phyloP scores from a whole-genome alignment of 2,329 filamentous ascomycete genomes.

The Pseudogymnoascus sp. region DNA sequence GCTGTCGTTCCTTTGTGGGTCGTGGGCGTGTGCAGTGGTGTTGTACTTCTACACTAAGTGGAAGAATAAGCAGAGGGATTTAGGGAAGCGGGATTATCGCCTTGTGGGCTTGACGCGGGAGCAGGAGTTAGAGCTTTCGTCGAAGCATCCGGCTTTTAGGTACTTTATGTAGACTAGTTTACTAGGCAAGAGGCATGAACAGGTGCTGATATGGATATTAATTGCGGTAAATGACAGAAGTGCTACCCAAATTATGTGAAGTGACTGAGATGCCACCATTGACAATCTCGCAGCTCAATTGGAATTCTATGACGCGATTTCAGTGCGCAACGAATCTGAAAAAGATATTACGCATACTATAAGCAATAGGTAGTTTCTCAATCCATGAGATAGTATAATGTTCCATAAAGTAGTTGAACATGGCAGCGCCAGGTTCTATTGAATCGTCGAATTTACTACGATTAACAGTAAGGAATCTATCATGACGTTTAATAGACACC shows the following conservation, averaged over 20 bases:
- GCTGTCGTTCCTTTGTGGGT: conserved; percentile 3
- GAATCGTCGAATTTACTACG: no score
- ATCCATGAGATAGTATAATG: no score
- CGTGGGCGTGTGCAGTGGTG: not conserved
- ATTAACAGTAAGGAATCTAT: no score
- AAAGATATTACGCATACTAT: no score
- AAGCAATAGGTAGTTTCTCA: no score
- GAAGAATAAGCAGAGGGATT: not conserved
- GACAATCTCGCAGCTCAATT: no score
- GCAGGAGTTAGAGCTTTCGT: conserved; percentile 3
- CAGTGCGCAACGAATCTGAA: no score
- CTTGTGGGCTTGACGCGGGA: not conserved
- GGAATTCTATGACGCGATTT: no score
- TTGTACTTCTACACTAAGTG: conserved; percentile 4
- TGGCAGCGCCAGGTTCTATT: no score
- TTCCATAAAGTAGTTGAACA: no score
- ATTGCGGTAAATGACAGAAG: not conserved
- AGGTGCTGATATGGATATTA: not conserved
- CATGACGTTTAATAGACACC: no score
- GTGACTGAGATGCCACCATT: not conserved
- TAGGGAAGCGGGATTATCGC: conserved; percentile 2
- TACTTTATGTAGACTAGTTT: not conserved
- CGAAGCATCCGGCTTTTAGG: conserved; percentile 1
- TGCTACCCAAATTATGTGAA: not conserved
- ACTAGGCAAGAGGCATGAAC: not conserved